Conservation (phyloP, 2,329 filamentous ascomycete genomes). For the Fusarium sp. region DNA sequence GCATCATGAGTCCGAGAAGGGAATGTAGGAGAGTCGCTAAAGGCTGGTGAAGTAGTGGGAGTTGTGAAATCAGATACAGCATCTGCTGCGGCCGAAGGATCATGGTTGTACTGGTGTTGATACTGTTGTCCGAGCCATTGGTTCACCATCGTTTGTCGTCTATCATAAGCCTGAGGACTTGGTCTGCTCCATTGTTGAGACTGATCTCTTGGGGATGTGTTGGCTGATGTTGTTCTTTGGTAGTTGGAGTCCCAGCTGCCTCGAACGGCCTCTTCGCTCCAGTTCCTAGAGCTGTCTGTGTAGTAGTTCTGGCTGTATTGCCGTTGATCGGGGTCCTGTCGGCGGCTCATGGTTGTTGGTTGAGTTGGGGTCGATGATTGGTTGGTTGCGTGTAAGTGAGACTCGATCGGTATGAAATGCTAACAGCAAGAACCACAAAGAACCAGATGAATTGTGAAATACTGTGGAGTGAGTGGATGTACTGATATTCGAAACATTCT, state of each 20-base stretch:
- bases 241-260: slow-evolving; percentile 44
- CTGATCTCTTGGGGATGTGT: slow-evolving; percentile 37
- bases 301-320: slow-evolving; percentile 22
- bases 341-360: slow-evolving; percentile 38
- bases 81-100: slow-evolving; percentile 28
- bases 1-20: slow-evolving; percentile 23
- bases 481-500: neutral
- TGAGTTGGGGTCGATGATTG: slow-evolving; percentile 16
- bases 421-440: neutral
- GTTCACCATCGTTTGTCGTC: slow-evolving; percentile 39
- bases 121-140: slow-evolving; percentile 44
- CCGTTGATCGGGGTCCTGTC: slow-evolving; percentile 24
- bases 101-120: slow-evolving; percentile 36
- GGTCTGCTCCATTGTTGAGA: slow-evolving; percentile 29
- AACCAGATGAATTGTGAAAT: neutral
- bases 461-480: slow-evolving; percentile 6
- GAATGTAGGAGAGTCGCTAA: slow-evolving; percentile 45
- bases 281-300: slow-evolving; percentile 44
- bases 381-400: slow-evolving; percentile 27
- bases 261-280: slow-evolving; percentile 45
- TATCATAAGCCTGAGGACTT: slow-evolving; percentile 32
- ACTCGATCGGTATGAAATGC: neutral
- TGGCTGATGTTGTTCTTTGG: slow-evolving; percentile 35
- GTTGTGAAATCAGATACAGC: slow-evolving; percentile 42
- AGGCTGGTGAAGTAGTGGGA: slow-evolving; percentile 42